Percentiles rank a stretch among this genome's conserved stretches.
Conservation (phyloP, 805 yeast species). For the Kuraishia piskuri region DNA sequence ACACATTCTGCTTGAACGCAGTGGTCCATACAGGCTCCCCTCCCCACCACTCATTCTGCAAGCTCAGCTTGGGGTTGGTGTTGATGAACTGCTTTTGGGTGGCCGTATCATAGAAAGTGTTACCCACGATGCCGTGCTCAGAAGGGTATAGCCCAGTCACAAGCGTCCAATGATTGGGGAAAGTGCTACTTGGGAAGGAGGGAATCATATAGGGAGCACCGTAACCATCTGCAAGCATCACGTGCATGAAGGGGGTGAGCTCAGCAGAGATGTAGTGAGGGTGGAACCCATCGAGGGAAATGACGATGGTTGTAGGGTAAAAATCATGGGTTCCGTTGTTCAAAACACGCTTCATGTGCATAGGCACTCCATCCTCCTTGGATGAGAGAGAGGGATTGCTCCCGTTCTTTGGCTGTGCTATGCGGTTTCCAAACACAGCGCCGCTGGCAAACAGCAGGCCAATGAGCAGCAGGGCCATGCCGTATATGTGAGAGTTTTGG, state of each 20-base stretch:
- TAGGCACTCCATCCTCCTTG: not conserved
- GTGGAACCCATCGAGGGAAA: conserved; percentile 86
- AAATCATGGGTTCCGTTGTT: conserved; percentile 62
- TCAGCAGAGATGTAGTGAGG: conserved; percentile 70
- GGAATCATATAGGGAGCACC: conserved; percentile 84
- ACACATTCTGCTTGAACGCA: conserved; percentile 51
- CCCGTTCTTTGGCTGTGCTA: conserved; percentile 2
- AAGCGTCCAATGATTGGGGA: conserved; percentile 88
- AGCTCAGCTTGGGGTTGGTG: conserved; percentile 43
- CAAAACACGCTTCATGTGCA: conserved; percentile 14
- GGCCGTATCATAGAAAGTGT: conserved; percentile 63
- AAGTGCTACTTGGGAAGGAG: conserved; percentile 81
- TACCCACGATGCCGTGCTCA: conserved; percentile 82
- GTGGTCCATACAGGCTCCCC: conserved; percentile 89
- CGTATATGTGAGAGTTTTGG: not conserved
- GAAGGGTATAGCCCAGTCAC: conserved; percentile 81
- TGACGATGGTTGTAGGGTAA: conserved; percentile 70
- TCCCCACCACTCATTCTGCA: conserved; percentile 66
- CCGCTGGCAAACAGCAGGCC: conserved; percentile 5
- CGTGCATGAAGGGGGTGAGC: conserved; percentile 65
- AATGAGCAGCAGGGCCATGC: conserved; percentile 2
- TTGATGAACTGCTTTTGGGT: conserved; percentile 51
- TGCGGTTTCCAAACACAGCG: conserved; percentile 4
- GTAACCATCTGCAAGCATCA: conserved; percentile 39
- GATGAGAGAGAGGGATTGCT: not conserved